Evolutionary conservation across 768 basidiomycete genomes (phyloP), one percentile per base, ranked within the genome.

Genomic region (Neoboletus brunneissimus): DNA sequence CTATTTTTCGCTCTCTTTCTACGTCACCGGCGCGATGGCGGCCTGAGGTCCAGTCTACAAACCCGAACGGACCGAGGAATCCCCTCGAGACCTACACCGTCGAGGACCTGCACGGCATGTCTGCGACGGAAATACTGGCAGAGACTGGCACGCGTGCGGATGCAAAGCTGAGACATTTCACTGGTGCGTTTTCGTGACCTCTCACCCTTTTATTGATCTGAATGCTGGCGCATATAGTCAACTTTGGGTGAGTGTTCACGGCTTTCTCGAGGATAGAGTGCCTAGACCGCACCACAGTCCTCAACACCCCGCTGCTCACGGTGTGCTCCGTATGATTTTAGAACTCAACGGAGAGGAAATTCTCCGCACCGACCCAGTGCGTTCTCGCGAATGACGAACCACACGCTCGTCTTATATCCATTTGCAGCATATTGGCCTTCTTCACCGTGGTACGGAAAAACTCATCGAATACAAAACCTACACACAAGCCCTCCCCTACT

Each of bases 401-500:
- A n/a, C 22, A 46, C 18, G 20, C 37, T 37, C 42, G 47, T 27
- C 62, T 64, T 31, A 63, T 22, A 11, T 54, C 45, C n/a, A 46
- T 53, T 52, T 22, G 27, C 48, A 91, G 88, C 97, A 99, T 66
- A 88, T 98, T 66, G 97, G 97, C 54, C 81, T 99, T 25, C 82
- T 99, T 46, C 97, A 98, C 74, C 86, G 97, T 63, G 97, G 96
- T 22, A 99, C 96, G 20, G 97, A 99, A 74, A 98, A 98, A 74
- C 81, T 99, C 50, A 98, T 98, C 60, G 97, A 98, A 74, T 96
- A 94, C 82, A 99, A 99, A 79, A 98, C 88, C 1, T 98, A 98
- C 69, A 91, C 86, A 6, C 97, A 99, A 77, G 97, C 97, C 0
- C 77, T 98, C 20, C 97, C 97, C 1, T 98, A 99, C 76, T 99